These are phyloP conservation scores for Kuraishia cidri DNA, from an alignment of 805 yeast genomes.

Conservation along the genomic window DNA sequence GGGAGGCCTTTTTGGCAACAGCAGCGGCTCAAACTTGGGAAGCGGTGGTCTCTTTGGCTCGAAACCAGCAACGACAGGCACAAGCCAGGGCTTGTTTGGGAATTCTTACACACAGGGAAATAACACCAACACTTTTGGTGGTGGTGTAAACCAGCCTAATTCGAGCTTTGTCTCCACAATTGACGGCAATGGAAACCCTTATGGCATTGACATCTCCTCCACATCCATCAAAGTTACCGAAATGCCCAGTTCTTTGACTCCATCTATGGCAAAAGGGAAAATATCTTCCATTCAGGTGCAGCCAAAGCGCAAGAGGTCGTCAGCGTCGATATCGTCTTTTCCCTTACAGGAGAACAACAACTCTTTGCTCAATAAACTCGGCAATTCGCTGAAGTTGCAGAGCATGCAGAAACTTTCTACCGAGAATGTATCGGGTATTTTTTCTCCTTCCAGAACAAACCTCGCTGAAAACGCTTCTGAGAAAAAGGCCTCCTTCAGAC, in stretches of 20 bases:
- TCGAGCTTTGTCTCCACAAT: conserved; percentile 3
- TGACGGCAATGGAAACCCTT: conserved; percentile 11
- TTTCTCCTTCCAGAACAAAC: conserved; percentile 11
- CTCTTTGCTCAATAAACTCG: conserved; percentile 10
- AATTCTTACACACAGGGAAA: conserved; percentile 6
- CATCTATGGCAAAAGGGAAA: conserved; percentile 6
- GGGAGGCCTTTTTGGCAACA: conserved; percentile 14
- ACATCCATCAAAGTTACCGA: conserved; percentile 5
- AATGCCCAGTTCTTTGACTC: conserved; percentile 21
- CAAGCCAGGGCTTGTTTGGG: conserved; percentile 14
- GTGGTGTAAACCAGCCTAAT: neutral
- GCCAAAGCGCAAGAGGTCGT: conserved; percentile 1
- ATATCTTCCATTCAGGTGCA: neutral
- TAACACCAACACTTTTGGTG: neutral
- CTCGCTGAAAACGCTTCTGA: conserved; percentile 6
- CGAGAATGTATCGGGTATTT: conserved; percentile 20
- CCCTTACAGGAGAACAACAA: neutral
- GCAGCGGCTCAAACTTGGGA: no score
- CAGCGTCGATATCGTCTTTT: neutral
- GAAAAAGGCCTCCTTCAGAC: conserved; percentile 3
- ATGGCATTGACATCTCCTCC: conserved; percentile 12
- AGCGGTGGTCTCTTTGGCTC: no score
- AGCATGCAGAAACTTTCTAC: conserved; percentile 8
- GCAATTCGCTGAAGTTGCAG: conserved; percentile 12
- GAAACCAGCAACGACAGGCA: conserved; percentile 6